A percentile compares a stretch with the other conserved stretches of the same genome.
Conservation (phyloP, 768 basidiomycete species). For the Boletellus ananas region DNA sequence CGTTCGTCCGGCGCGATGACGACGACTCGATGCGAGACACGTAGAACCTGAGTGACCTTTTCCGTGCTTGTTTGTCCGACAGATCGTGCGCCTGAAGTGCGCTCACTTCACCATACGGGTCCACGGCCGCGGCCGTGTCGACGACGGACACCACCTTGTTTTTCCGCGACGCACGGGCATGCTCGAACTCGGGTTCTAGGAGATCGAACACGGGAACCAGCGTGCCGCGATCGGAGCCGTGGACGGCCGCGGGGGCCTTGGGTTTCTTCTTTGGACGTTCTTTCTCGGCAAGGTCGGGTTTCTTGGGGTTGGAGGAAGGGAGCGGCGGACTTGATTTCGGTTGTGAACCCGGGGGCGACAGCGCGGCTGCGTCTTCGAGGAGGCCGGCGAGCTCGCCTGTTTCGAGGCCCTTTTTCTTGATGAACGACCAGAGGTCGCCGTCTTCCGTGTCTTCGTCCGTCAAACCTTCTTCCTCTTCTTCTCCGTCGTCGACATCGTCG, state of each 20-base stretch:
- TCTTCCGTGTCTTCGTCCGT: conserved; percentile 39
- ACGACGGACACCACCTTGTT: conserved; percentile 4
- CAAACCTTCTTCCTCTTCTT: conserved; percentile 28
- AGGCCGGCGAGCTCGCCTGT: conserved; percentile 53
- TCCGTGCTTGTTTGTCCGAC: conserved; percentile 78
- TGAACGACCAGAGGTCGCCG: conserved; percentile 43
- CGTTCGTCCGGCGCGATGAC: conserved; percentile 68
- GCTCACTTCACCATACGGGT: conserved; percentile 71
- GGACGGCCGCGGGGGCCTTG: conserved; percentile 36
- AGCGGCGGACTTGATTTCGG: conserved; percentile 4
- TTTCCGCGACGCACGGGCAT: conserved; percentile 20
- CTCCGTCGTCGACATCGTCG: conserved; percentile 44
- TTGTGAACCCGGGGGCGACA: conserved; percentile 5
- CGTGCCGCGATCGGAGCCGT: conserved; percentile 15
- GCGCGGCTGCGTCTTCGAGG: conserved; percentile 45
- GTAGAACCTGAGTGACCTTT: conserved; percentile 87
- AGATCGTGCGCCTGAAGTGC: conserved; percentile 68
- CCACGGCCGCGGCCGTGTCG: conserved; percentile 7
- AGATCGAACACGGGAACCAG: conserved; percentile 63
- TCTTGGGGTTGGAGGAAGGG: background rate
- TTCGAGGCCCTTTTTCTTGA: conserved; percentile 37
- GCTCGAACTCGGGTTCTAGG: conserved; percentile 76
- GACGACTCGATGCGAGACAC: conserved; percentile 87
- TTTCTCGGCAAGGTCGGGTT: conserved; percentile 6
- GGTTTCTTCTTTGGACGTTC: conserved; percentile 59